Conservation (phyloP, 164 flowering plant genomes). For the Houttuynia cordata region DNA sequence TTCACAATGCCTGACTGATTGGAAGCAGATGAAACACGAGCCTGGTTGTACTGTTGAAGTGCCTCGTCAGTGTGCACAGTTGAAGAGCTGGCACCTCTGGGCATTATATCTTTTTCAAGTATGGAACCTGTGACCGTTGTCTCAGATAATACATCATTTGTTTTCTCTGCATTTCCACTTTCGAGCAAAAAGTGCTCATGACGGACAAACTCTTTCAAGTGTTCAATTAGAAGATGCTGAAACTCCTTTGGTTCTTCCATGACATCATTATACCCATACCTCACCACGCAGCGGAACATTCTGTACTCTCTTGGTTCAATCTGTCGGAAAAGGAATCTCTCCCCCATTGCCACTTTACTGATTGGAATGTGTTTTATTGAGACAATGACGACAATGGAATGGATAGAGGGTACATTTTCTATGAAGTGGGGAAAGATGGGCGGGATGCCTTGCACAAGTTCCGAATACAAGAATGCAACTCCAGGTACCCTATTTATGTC, state of each 20-base stretch:
- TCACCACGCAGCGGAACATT: conserved; percentile 62
- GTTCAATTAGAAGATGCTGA: conserved; percentile 34
- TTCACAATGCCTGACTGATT: conserved; percentile 8
- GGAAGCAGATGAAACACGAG: conserved; percentile 27
- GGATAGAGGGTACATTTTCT: conserved; percentile 49
- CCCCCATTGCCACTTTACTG: conserved; percentile 42
- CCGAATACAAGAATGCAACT: conserved; percentile 54
- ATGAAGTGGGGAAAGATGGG: conserved; percentile 60
- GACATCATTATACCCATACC: conserved; percentile 59
- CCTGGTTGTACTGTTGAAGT: conserved; percentile 8
- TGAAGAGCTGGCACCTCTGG: conserved; percentile 11
- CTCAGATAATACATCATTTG: conserved; percentile 2
- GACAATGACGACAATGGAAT: conserved; percentile 55
- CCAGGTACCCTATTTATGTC: conserved; percentile 43
- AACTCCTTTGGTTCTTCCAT: conserved; percentile 31
- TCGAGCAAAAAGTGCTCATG: conserved; percentile 28
- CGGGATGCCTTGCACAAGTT: conserved; percentile 74
- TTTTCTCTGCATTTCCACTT: conserved; percentile 9
- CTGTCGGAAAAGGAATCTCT: conserved; percentile 51
- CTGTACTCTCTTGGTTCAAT: conserved; percentile 40
- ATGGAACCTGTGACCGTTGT: conserved; percentile 15
- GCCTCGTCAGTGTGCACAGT: conserved; percentile 18
- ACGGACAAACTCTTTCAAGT: conserved; percentile 43
- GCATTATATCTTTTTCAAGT: conserved; percentile 11
- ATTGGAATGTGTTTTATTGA: conserved; percentile 55